Evolutionary conservation across 2,329 filamentous ascomycete species (phyloP).

Genomic region (Aureobasidium sp.): DNA sequence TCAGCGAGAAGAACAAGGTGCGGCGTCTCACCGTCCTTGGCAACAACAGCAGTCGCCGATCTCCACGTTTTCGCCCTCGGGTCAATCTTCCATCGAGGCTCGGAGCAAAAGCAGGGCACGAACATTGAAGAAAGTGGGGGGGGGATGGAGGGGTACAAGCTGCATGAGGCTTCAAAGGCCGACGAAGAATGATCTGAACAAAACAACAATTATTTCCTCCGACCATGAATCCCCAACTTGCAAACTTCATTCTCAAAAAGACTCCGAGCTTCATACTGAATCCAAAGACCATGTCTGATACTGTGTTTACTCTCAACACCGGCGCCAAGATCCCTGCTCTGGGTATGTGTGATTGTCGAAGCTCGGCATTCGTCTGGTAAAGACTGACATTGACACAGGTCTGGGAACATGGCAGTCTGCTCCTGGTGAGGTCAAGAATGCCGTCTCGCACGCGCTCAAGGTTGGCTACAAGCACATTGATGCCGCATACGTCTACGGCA

Average conservation of each 20-base stretch:
- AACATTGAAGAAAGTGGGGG: slow-evolving; percentile 4
- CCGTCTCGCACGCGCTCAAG: slow-evolving; percentile 40
- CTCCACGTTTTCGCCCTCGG: background rate
- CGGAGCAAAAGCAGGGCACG: background rate
- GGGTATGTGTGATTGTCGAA: slow-evolving; percentile 15
- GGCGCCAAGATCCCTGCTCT: slow-evolving; percentile 31
- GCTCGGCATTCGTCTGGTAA: background rate
- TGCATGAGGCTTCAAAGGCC: slow-evolving; percentile 7
- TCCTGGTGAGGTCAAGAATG: slow-evolving; percentile 39
- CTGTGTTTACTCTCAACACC: slow-evolving; percentile 29
- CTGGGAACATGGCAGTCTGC: slow-evolving; percentile 32
- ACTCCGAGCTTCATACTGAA: slow-evolving; percentile 22
- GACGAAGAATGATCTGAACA: background rate
- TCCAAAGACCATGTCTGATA: slow-evolving; percentile 24
- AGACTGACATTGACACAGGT: background rate
- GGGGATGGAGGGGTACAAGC: background rate
- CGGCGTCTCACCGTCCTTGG: background rate
- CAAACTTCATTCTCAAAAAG: slow-evolving; percentile 23
- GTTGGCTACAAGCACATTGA: slow-evolving; percentile 52
- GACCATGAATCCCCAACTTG: slow-evolving; percentile 24
- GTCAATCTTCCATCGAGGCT: background rate
- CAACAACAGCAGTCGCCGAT: background rate
- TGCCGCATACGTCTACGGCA: slow-evolving; percentile 67
- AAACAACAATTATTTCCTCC: background rate
- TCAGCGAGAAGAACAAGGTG: background rate